Conservation (phyloP, 2,329 filamentous ascomycete species). For the Geoglossum cookeanum region DNA sequence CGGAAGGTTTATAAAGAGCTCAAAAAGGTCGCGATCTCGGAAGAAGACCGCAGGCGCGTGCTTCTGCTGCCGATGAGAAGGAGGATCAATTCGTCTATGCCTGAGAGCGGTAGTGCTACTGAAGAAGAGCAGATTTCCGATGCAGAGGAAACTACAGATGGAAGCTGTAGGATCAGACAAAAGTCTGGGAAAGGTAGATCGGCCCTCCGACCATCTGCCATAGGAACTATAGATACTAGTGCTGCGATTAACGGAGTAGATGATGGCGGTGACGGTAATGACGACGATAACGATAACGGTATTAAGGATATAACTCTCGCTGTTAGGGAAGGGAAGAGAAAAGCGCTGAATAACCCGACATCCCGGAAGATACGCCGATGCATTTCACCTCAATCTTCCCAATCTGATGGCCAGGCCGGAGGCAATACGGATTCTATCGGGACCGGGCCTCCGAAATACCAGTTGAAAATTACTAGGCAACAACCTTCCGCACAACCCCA, state of each 20-base stretch:
- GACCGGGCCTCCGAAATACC: neutral
- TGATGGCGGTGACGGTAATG: neutral
- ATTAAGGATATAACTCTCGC: neutral
- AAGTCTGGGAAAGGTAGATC: neutral
- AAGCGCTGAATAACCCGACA: neutral
- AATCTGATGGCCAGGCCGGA: neutral
- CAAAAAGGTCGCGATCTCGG: neutral
- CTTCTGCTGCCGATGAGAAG: neutral
- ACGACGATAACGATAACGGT: neutral
- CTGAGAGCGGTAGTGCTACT: neutral
- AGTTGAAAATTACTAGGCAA: constrained; percentile 6
- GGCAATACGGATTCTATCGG: neutral
- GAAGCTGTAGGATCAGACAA: neutral
- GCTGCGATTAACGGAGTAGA: neutral
- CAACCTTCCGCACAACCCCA: constrained; percentile 19
- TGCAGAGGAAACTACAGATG: neutral
- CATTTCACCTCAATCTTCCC: neutral
- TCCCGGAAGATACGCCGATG: neutral
- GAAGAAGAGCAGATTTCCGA: neutral
- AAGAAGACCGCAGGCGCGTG: neutral
- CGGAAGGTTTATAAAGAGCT: neutral
- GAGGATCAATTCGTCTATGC: neutral
- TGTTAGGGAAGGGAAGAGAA: neutral
- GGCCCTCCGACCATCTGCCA: neutral
- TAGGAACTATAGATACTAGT: neutral